These are phyloP conservation scores for Anisodus tanguticus DNA, from an alignment of 257 asterid species.

Conservation along the genomic window DNA sequence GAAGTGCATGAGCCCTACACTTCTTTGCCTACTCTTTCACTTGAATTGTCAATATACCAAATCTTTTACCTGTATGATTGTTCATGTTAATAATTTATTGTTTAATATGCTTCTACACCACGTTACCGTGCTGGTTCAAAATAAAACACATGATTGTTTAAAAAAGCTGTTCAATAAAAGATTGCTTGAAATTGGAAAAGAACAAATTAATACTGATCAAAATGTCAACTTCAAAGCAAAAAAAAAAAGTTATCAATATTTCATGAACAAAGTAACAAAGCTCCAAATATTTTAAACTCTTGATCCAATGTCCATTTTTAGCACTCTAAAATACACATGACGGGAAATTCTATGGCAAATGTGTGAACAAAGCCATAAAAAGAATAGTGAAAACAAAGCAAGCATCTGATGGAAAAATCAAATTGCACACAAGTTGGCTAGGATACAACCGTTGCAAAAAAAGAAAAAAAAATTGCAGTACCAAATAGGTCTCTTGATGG, in stretches of 20 bases:
- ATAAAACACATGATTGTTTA: too few species aligned
- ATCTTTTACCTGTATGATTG: too few species aligned
- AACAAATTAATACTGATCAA: not conserved
- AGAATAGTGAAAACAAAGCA: not conserved
- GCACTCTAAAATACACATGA: slow-evolving; percentile 10
- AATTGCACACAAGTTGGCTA: not conserved
- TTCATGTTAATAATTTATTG: too few species aligned
- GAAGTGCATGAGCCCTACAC: too few species aligned
- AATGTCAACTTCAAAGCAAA: not conserved
- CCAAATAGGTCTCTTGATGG: not conserved
- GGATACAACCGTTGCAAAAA: not conserved
- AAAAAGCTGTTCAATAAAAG: too few species aligned
- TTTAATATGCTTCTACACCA: too few species aligned
- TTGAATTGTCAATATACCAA: too few species aligned
- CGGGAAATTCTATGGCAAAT: not conserved
- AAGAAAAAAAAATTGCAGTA: not conserved
- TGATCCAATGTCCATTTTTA: not conserved
- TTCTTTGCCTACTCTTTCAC: too few species aligned
- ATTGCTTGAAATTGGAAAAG: too few species aligned
- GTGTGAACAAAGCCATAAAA: not conserved
- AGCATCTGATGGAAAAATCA: not conserved
- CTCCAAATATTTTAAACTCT: too few species aligned
- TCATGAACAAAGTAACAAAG: too few species aligned
- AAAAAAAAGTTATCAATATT: not conserved
- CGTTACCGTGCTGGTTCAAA: too few species aligned